These are phyloP conservation scores for Chrysanthemum seticuspe DNA, from an alignment of 129 eudicot species.

Conservation along the genomic window DNA sequence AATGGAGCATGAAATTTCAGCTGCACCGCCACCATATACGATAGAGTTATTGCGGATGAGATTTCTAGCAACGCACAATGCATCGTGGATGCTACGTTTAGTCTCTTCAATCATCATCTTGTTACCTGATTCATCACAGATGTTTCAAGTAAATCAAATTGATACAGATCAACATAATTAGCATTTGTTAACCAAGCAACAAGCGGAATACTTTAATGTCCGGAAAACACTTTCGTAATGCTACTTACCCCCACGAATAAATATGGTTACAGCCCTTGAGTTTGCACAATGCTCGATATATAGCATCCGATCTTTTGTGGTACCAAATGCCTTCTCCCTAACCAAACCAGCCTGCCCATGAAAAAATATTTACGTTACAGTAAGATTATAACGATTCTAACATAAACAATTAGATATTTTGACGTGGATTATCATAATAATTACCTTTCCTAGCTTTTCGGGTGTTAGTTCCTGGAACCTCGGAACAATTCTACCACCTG, in stretches of 20 bases:
- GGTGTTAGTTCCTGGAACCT: conserved; percentile 96
- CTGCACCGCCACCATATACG: conserved; percentile 97
- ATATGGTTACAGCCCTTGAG: conserved; percentile 94
- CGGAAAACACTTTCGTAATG: background rate
- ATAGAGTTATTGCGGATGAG: conserved; percentile 93
- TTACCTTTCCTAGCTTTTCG: conserved; percentile 92
- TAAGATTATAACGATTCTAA: background rate
- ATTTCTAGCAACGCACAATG: conserved; percentile 94
- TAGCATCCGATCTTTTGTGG: conserved; percentile 96
- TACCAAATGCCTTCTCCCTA: conserved; percentile 92
- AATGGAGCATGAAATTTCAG: conserved; percentile 93
- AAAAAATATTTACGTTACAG: background rate
- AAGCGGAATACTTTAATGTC: background rate
- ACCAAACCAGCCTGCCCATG: conserved; percentile 83
- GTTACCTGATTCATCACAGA: conserved; percentile 58
- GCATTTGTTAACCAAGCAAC: too few relatives aligned
- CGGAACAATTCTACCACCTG: conserved; percentile 99
- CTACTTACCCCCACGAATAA: conserved; percentile 92
- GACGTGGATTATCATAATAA: background rate
- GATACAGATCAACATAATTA: too few relatives aligned
- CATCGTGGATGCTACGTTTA: conserved; percentile 95
- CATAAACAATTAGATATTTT: background rate
- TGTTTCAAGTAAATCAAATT: background rate
- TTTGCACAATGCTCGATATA: conserved; percentile 98
- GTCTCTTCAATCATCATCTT: conserved; percentile 99